Percentiles rank a stretch among this genome's conserved stretches.
phyloP scores from a whole-genome alignment of 305 asterid species.

The Fraxinus sp. region DNA sequence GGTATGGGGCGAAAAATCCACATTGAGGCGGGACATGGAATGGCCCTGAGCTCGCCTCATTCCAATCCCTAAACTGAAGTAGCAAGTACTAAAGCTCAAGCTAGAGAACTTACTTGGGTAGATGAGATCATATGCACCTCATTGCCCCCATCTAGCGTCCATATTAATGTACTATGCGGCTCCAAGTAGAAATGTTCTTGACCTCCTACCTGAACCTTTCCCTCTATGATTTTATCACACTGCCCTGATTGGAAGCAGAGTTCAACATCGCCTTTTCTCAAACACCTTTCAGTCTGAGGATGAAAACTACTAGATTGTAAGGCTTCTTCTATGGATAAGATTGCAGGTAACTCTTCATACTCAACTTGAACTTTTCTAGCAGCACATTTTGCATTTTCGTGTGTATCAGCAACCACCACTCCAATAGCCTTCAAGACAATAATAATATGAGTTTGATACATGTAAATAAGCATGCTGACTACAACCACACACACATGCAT shows the following conservation, averaged over 20 bases:
- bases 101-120: slow-evolving; percentile 64
- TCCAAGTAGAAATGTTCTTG: slow-evolving; percentile 99
- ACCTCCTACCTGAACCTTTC: slow-evolving; percentile 83
- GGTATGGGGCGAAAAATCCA: background rate
- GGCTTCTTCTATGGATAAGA: slow-evolving; percentile 84
- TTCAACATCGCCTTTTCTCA: slow-evolving; percentile 68
- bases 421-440: slow-evolving; percentile 69
- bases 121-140: slow-evolving; percentile 97
- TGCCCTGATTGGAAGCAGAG: slow-evolving; percentile 62
- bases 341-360: slow-evolving; percentile 87
- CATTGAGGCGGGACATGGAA: background rate
- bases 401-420: slow-evolving; percentile 94
- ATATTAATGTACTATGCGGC: slow-evolving; percentile 75
- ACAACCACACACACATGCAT: background rate
- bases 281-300: slow-evolving; percentile 64
- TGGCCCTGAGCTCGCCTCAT: background rate
- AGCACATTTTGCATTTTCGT: slow-evolving; percentile 84
- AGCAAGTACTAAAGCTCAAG: slow-evolving; percentile 4
- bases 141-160: slow-evolving; percentile 91
- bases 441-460: background rate
- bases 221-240: slow-evolving; percentile 84
- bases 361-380: slow-evolving; percentile 76
- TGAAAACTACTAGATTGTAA: slow-evolving; percentile 64
- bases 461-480: background rate
- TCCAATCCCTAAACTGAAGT: background rate